Evolutionary conservation across 768 basidiomycete genomes (phyloP).

Genomic region (Multifurca ochricompacta): DNA sequence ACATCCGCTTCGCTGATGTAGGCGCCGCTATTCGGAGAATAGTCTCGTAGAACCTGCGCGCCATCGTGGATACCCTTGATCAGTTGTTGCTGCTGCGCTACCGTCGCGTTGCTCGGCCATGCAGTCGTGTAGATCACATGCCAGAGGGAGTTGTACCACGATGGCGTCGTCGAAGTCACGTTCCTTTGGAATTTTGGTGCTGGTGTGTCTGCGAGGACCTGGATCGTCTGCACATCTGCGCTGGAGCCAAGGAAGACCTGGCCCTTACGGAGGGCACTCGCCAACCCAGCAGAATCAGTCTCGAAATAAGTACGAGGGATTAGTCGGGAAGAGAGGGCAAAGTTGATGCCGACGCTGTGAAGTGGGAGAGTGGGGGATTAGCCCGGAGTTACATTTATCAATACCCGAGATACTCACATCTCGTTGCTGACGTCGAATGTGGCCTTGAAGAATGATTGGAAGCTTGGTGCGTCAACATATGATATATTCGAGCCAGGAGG

Average conservation of each 20-base stretch:
- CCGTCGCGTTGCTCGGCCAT: neutral
- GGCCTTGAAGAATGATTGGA: neutral
- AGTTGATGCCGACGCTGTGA: neutral
- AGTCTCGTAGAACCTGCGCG: neutral
- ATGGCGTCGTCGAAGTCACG: neutral
- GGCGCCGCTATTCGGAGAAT: slow-evolving; percentile 11
- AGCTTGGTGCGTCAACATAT: neutral
- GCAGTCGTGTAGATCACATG: neutral
- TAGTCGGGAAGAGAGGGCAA: neutral
- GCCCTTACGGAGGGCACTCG: neutral
- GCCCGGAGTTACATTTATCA: too few species aligned
- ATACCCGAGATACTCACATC: neutral
- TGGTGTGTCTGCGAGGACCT: neutral
- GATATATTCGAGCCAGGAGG: neutral
- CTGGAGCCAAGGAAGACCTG: neutral
- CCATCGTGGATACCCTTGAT: neutral
- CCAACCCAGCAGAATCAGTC: neutral
- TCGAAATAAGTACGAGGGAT: neutral
- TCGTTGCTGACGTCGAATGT: neutral
- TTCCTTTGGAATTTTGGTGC: neutral
- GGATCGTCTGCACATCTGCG: neutral
- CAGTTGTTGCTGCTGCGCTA: neutral
- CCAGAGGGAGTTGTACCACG: slow-evolving; percentile 8
- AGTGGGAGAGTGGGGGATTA: too few species aligned
- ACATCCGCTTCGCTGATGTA: slow-evolving; percentile 23